phyloP scores from a whole-genome alignment of 2,329 filamentous ascomycete species.

The Ceratocystiopsis minuta region DNA sequence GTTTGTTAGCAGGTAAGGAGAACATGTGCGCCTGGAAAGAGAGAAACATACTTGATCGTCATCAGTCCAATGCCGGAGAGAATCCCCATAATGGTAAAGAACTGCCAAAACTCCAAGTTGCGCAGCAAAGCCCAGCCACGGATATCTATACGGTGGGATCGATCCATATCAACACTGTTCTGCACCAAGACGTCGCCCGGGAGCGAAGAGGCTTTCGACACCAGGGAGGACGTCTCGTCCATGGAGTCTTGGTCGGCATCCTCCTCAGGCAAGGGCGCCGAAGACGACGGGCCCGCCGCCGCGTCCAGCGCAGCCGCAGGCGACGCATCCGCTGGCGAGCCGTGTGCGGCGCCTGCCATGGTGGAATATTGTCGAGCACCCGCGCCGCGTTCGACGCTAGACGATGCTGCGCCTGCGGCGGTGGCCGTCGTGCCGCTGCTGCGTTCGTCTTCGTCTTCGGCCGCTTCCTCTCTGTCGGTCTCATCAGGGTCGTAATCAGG shows the following conservation, averaged over 20 bases:
- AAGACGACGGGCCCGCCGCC: constrained; percentile 1
- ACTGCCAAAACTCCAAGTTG: constrained; percentile 71
- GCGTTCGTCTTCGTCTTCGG: constrained; percentile 8
- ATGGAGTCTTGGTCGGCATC: constrained; percentile 20
- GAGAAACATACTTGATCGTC: constrained; percentile 75
- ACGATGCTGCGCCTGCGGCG: too few relatives aligned
- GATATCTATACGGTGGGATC: constrained; percentile 75
- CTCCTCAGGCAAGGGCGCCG: constrained; percentile 1
- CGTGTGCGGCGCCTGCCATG: not conserved
- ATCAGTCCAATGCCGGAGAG: constrained; percentile 86
- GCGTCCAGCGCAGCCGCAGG: too few relatives aligned
- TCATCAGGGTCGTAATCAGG: constrained; percentile 1
- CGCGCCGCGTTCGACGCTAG: not conserved
- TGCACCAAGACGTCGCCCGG: constrained; percentile 32
- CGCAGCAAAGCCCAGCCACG: constrained; percentile 61
- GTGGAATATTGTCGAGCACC: not conserved
- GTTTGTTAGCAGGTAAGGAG: not conserved
- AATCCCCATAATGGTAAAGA: constrained; percentile 77
- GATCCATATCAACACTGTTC: constrained; percentile 50
- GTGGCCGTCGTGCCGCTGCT: too few relatives aligned
- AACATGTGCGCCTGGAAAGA: constrained; percentile 1
- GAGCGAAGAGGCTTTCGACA: constrained; percentile 40
- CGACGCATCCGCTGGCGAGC: too few relatives aligned
- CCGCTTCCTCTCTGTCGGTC: not conserved
- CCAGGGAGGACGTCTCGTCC: constrained; percentile 66